Evolutionary conservation across 164 flowering plant genomes (phyloP), one percentile per base, ranked within the genome.

Genomic region (Piper longum): DNA sequence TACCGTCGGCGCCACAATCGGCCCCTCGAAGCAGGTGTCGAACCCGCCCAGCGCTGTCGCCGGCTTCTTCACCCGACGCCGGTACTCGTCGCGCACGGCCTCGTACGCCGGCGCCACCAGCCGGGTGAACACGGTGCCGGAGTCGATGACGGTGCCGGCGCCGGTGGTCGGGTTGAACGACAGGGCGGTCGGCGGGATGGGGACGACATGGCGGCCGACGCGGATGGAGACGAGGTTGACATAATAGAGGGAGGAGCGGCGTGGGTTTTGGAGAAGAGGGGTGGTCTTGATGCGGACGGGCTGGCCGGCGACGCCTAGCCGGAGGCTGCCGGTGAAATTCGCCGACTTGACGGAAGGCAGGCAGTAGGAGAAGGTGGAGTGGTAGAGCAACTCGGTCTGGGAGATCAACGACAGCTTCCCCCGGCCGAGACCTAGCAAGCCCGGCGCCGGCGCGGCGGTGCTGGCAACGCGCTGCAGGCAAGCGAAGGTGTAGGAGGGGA

Each of bases 301-400:
- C 70, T 93, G 99, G 18, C 77, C 84, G 0, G 60, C 56, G 5
- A 95, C 84, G 2, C 99, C 99, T 16, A 93, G 78, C 43, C 87
- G 74, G 7, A 93, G 73, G 0, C 91, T 75, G 17, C 99, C 99
- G 12, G 96, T 78, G 63, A 87, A 90, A 65, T 79, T 81, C 14
- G 60, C 67, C 8, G 96, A 79, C 71, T 74, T 85, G 76, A 79
- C 83, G 77, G 77, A 79, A n/a, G 97, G 99, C 65, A 93, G 68
- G 76, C 97, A 93, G 71, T 93, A 93, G 16, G 99, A 93, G 77
- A 93, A 93, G 55, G 91, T 88, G 71, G 89, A 82, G 17, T 71
- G 66, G 81, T 88, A 93, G 36, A 87, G 81, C 66, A 54, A 52
- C 12, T 81, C 73, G 62, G 92, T 70, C 65, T 93, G 96, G 16